Conservation (phyloP, 2,329 filamentous ascomycete genomes). For the Cordyceps javanica region DNA sequence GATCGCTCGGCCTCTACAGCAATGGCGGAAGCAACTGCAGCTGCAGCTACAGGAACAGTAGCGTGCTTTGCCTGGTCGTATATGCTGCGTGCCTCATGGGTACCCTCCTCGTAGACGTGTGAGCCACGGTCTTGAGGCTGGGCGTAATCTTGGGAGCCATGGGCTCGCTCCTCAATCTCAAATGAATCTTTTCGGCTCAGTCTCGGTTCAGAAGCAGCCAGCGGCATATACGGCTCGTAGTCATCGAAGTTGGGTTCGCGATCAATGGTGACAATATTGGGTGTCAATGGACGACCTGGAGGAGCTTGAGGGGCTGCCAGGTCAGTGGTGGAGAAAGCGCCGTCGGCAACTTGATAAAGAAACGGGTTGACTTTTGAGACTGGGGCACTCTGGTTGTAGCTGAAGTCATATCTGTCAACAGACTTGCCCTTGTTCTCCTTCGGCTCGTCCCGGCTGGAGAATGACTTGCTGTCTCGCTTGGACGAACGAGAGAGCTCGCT, state of each 20-base stretch:
- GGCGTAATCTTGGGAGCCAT: conserved; percentile 18
- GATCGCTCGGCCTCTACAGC: conserved; percentile 35
- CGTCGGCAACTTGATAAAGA: conserved; percentile 49
- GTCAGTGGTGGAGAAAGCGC: conserved; percentile 43
- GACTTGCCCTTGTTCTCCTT: conserved; percentile 24
- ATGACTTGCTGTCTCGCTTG: conserved; percentile 20
- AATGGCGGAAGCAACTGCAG: conserved; percentile 41
- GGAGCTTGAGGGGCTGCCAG: conserved; percentile 33
- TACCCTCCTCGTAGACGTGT: conserved; percentile 30
- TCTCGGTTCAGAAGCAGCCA: conserved; percentile 26
- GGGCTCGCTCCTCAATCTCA: conserved; percentile 32
- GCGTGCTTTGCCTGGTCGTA: conserved; percentile 41
- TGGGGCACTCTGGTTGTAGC: conserved; percentile 20
- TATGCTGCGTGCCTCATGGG: conserved; percentile 38
- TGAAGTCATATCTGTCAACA: neutral
- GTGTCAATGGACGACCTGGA: conserved; percentile 39
- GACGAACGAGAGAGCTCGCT: conserved; percentile 21
- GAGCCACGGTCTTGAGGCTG: conserved; percentile 19
- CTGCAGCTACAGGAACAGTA: conserved; percentile 42
- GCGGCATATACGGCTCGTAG: conserved; percentile 23
- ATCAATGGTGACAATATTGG: conserved; percentile 46
- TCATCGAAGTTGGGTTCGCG: conserved; percentile 46
- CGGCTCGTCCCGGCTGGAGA: conserved; percentile 22
- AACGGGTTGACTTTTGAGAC: conserved; percentile 47
- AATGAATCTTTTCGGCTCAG: conserved; percentile 46